phyloP scores from a whole-genome alignment of 2,329 filamentous ascomycete species.

The Penicillium sp. region DNA sequence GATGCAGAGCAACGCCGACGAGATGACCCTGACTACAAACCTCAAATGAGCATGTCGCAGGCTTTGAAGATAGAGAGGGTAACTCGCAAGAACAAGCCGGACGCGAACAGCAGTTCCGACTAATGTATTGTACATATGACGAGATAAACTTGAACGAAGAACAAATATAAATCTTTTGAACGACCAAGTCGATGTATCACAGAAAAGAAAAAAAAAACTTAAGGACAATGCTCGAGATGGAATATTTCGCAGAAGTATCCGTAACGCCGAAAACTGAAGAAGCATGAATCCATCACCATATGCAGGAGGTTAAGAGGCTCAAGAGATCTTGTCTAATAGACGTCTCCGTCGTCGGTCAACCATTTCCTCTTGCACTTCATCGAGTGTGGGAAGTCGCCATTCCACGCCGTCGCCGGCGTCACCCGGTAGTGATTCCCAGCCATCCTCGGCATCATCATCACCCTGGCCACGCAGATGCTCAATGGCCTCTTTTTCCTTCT shows the following conservation, averaged over 20 bases:
- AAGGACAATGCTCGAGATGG: slow-evolving; percentile 21
- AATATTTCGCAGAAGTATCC: slow-evolving; percentile 27
- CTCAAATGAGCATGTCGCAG: slow-evolving; percentile 49
- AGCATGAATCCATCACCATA: slow-evolving; percentile 8
- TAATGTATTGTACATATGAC: slow-evolving; percentile 30
- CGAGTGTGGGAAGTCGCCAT: slow-evolving; percentile 83
- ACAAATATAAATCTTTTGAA: slow-evolving; percentile 14
- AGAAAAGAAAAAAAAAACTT: slow-evolving; percentile 4
- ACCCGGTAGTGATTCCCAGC: slow-evolving; percentile 86
- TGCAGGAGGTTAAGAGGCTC: slow-evolving; percentile 23
- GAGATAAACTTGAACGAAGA: slow-evolving; percentile 14
- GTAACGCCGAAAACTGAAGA: slow-evolving; percentile 27
- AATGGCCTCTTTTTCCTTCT: slow-evolving; percentile 81
- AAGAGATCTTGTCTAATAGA: slow-evolving; percentile 77
- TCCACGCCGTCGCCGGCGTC: slow-evolving; percentile 79
- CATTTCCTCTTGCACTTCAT: slow-evolving; percentile 93
- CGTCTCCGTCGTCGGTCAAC: slow-evolving; percentile 82
- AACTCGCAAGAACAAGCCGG: slow-evolving; percentile 33
- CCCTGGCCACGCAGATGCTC: slow-evolving; percentile 67
- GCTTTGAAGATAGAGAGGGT: slow-evolving; percentile 45
- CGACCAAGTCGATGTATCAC: slow-evolving; percentile 8
- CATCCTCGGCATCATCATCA: slow-evolving; percentile 64
- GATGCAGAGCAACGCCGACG: slow-evolving; percentile 62
- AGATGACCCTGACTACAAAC: slow-evolving; percentile 32
- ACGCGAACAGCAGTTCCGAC: slow-evolving; percentile 22